A percentile compares a stretch with the other conserved stretches of the same genome.
These are phyloP conservation scores for Peniophora sp. DNA, from an alignment of 1,284 basidiomycete genomes.

Conservation along the genomic window DNA sequence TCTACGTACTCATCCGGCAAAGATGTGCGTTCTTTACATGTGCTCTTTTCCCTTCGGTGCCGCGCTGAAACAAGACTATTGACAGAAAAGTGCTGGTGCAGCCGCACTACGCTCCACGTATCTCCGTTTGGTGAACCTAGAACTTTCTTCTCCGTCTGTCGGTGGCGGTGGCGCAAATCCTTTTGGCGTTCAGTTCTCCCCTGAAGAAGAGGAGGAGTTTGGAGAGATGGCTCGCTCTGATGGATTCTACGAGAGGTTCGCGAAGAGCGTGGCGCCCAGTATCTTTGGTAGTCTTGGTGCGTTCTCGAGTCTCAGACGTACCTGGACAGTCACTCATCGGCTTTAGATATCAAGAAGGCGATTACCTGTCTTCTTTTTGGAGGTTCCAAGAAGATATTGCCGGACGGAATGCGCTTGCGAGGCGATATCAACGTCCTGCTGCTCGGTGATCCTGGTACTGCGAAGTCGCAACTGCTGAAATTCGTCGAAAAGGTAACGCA, in stretches of 20 bases:
- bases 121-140: slow-evolving; percentile 88
- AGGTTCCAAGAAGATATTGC: slow-evolving; percentile 96
- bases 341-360: slow-evolving; percentile 95
- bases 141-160: slow-evolving; percentile 72
- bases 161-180: slow-evolving; percentile 65
- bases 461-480: slow-evolving; percentile 95
- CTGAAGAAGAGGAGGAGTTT: slow-evolving; percentile 97
- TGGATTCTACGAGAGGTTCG: slow-evolving; percentile 90
- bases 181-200: slow-evolving; percentile 81
- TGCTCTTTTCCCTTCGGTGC: background rate
- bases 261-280: slow-evolving; percentile 92
- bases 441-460: slow-evolving; percentile 96
- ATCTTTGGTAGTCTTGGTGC: slow-evolving; percentile 91
- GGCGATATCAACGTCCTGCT: slow-evolving; percentile 98
- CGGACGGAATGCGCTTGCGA: slow-evolving; percentile 94
- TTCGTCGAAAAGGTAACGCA: slow-evolving; percentile 88
- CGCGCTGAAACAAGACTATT: background rate
- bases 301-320: slow-evolving; percentile 12
- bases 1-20: slow-evolving; percentile 90
- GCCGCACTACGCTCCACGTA: slow-evolving; percentile 92
- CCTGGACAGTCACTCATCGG: background rate
- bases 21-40: slow-evolving; percentile 45
- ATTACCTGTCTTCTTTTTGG: slow-evolving; percentile 94
- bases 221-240: slow-evolving; percentile 84
- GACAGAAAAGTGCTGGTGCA: slow-evolving; percentile 66